Conservation (phyloP, 2,329 filamentous ascomycete genomes). For the Incumbomyces lentus region DNA sequence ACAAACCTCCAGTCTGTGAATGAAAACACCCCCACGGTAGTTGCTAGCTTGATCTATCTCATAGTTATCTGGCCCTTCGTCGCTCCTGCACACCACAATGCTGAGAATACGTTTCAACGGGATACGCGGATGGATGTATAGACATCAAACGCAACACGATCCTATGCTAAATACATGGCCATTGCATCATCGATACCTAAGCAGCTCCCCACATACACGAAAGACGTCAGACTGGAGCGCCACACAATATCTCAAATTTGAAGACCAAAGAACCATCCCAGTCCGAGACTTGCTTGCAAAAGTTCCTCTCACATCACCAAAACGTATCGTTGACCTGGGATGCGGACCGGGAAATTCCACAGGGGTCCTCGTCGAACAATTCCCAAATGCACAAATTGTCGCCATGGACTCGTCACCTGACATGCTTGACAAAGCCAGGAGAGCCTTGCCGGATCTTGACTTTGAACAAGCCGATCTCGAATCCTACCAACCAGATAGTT, state of each 20-base stretch:
- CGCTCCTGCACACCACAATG: too few species aligned
- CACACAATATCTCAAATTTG: conserved; percentile 47
- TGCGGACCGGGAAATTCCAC: conserved; percentile 54
- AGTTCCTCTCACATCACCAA: conserved; percentile 32
- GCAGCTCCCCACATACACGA: not conserved
- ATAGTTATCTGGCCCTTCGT: too few species aligned
- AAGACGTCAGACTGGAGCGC: conserved; percentile 42
- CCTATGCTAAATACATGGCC: too few species aligned
- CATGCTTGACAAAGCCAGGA: conserved; percentile 44
- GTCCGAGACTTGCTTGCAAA: conserved; percentile 44
- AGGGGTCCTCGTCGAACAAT: conserved; percentile 36
- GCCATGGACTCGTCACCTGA: conserved; percentile 47
- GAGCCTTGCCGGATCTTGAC: conserved; percentile 30
- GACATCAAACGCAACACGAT: too few species aligned
- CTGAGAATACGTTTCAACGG: too few species aligned
- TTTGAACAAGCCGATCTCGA: conserved; percentile 40
- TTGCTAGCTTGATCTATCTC: too few species aligned
- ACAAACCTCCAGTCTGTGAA: too few species aligned
- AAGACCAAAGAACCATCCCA: conserved; percentile 43
- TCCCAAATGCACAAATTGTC: conserved; percentile 36
- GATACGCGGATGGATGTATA: too few species aligned
- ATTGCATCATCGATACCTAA: not conserved
- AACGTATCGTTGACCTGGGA: conserved; percentile 46
- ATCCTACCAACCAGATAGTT: conserved; percentile 27
- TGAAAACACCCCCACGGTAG: too few species aligned